A percentile compares a stretch with the other conserved stretches of the same genome.
Evolutionary conservation across 345 rosid species (phyloP).

Genomic region (Citrus unshiu): DNA sequence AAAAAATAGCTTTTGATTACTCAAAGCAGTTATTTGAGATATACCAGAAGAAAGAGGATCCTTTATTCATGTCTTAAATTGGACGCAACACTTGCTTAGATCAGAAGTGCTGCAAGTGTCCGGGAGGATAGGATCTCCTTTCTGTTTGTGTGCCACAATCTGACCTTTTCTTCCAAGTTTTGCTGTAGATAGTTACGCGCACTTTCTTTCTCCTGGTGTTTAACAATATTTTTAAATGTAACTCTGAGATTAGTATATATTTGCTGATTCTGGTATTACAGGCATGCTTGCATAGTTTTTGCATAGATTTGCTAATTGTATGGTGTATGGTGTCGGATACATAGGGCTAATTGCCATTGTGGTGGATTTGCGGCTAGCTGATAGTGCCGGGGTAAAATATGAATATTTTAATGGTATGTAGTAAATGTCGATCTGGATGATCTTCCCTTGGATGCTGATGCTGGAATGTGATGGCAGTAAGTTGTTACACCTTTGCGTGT

Average conservation of each 20-base stretch:
- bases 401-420: too few species aligned
- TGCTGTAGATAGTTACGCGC: neutral
- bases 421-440: neutral
- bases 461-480: neutral
- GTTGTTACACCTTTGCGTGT: neutral
- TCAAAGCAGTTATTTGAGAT: slow-evolving; percentile 27
- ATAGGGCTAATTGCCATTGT: neutral
- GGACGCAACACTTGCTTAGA: neutral
- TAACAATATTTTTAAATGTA: neutral
- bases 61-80: slow-evolving; percentile 17
- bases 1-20: slow-evolving; percentile 14
- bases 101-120: neutral
- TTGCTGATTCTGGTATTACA: neutral
- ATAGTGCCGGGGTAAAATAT: neutral
- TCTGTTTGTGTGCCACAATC: neutral
- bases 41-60: slow-evolving; percentile 23
- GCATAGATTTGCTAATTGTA: neutral
- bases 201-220: neutral
- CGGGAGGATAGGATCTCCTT: neutral
- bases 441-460: neutral
- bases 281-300: neutral
- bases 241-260: neutral
- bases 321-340: neutral
- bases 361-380: neutral
- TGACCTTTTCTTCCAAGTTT: neutral